phyloP scores from a whole-genome alignment of 371 early-diverging fungal species.

The Rhizopus delemar region DNA sequence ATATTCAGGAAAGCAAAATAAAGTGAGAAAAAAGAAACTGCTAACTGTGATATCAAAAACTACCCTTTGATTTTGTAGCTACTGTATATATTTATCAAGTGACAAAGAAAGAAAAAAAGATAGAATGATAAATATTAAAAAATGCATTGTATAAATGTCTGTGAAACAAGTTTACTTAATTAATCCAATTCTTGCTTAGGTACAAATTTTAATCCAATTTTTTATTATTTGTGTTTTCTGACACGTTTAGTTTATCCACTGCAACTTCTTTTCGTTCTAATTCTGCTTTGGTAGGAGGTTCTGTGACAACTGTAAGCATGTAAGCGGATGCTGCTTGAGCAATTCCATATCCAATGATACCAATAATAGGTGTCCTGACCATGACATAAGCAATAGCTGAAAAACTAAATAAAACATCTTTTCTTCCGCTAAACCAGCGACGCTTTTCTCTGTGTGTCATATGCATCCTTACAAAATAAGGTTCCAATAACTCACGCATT shows the following conservation, averaged over 20 bases:
- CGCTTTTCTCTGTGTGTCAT: constrained; percentile 54
- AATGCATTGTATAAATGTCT: no score
- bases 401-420: constrained; percentile 65
- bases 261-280: background rate
- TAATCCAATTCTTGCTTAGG: no score
- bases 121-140: no score
- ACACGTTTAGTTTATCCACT: background rate
- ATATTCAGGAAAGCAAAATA: no score
- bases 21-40: no score
- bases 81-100: no score
- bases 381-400: constrained; percentile 61
- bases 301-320: constrained; percentile 56
- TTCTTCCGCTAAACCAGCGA: constrained; percentile 63
- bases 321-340: constrained; percentile 62
- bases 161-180: no score
- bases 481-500: constrained; percentile 65
- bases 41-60: no score
- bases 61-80: no score
- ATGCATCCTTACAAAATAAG: constrained; percentile 65
- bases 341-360: constrained; percentile 57
- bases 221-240: background rate
- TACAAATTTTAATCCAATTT: no score
- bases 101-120: no score
- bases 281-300: constrained; percentile 39
- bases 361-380: constrained; percentile 53